These are phyloP conservation scores for Pleurozium schreberi DNA, from an alignment of 225 moss, liverwort and hornwort genomes.

Conservation along the genomic window DNA sequence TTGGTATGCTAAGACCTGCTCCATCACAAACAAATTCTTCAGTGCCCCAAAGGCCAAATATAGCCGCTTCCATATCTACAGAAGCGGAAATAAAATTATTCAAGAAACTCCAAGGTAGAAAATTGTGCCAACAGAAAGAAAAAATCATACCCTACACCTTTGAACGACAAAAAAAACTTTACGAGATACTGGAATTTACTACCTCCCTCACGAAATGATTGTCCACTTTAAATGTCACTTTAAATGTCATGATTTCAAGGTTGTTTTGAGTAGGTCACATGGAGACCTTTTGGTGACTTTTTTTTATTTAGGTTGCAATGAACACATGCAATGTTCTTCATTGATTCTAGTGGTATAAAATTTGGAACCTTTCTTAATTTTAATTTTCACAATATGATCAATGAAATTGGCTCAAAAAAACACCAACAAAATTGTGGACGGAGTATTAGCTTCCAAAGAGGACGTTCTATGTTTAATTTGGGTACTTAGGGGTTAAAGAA, in stretches of 20 bases:
- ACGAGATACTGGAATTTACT: not conserved
- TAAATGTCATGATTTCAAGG: too few relatives aligned
- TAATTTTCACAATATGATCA: too few relatives aligned
- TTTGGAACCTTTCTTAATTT: too few relatives aligned
- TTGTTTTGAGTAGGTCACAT: too few relatives aligned
- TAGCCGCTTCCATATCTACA: not conserved
- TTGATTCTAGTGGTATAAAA: too few relatives aligned
- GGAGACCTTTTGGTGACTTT: too few relatives aligned
- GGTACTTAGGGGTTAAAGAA: not conserved
- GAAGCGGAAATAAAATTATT: not conserved
- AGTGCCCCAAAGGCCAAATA: not conserved
- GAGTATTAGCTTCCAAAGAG: not conserved
- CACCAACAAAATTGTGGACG: too few relatives aligned
- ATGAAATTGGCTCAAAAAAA: too few relatives aligned
- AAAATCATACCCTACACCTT: not conserved
- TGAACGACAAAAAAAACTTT: not conserved
- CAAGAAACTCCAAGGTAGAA: not conserved
- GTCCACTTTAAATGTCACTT: too few relatives aligned
- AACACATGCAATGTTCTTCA: too few relatives aligned
- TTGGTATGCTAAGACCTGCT: constrained; percentile 81
- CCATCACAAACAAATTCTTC: not conserved
- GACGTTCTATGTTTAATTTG: not conserved
- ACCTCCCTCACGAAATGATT: too few relatives aligned
- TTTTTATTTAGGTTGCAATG: too few relatives aligned
- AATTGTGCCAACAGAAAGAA: not conserved